Conservation (phyloP, 2,329 filamentous ascomycete genomes). For the Penicillium sumatraense region DNA sequence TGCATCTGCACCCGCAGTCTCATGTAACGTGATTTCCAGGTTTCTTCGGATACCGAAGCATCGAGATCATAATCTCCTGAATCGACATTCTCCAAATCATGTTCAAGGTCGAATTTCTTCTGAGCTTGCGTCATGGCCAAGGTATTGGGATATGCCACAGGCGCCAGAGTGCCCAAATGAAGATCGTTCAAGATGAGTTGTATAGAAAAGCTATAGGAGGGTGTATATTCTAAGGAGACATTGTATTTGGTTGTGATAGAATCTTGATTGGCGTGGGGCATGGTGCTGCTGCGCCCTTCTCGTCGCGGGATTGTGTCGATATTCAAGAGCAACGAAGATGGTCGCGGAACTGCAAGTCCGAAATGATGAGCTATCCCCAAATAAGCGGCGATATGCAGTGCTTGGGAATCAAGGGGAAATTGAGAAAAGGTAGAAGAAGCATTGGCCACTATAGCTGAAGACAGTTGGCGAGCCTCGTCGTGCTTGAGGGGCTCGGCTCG, state of each 20-base stretch:
- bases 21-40: slow-evolving; percentile 47
- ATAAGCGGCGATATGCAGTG: slow-evolving; percentile 37
- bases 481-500: slow-evolving; percentile 30
- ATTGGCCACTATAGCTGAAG: slow-evolving; percentile 36
- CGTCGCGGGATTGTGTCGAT: slow-evolving; percentile 16
- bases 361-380: slow-evolving; percentile 44
- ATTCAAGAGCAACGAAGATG: slow-evolving; percentile 33
- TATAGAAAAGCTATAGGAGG: slow-evolving; percentile 29
- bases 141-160: slow-evolving; percentile 7
- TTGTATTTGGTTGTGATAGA: slow-evolving; percentile 23
- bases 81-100: slow-evolving; percentile 33
- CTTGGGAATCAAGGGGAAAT: slow-evolving; percentile 26
- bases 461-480: slow-evolving; percentile 38
- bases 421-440: slow-evolving; percentile 35
- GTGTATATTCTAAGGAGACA: slow-evolving; percentile 33
- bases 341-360: slow-evolving; percentile 32
- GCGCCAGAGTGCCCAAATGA: slow-evolving; percentile 8
- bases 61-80: slow-evolving; percentile 32
- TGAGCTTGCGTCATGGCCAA: slow-evolving; percentile 16
- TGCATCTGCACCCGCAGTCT: slow-evolving; percentile 43
- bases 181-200: slow-evolving; percentile 30
- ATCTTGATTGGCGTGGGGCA: neutral
- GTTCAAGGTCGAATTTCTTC: slow-evolving; percentile 20
- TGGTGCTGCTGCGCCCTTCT: neutral
- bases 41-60: slow-evolving; percentile 29